Percentiles rank a stretch among this genome's conserved stretches.
Conservation (phyloP, 2,329 filamentous ascomycete genomes). For the Didymella segeticola region DNA sequence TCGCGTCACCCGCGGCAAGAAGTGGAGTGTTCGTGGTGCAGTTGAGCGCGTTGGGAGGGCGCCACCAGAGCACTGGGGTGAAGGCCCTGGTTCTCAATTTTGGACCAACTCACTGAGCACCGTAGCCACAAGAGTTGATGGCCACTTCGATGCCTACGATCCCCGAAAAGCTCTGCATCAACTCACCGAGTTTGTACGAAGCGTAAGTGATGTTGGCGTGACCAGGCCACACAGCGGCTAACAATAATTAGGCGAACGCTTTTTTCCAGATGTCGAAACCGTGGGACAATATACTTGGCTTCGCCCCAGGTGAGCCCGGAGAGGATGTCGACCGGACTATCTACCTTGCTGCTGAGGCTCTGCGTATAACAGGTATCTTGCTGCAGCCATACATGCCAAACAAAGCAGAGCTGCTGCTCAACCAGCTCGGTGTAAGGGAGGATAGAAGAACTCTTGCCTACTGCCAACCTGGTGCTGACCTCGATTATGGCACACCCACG, state of each 20-base stretch:
- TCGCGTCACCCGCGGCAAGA: slow-evolving; percentile 71
- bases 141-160: slow-evolving; percentile 36
- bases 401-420: slow-evolving; percentile 75
- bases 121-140: slow-evolving; percentile 29
- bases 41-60: slow-evolving; percentile 53
- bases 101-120: slow-evolving; percentile 49
- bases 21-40: slow-evolving; percentile 71
- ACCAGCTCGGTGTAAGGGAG: slow-evolving; percentile 74
- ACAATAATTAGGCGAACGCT: slow-evolving; percentile 63
- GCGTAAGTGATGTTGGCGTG: slow-evolving; percentile 25
- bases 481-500: slow-evolving; percentile 67
- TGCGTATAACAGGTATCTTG: slow-evolving; percentile 82
- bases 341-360: slow-evolving; percentile 74
- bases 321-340: slow-evolving; percentile 58
- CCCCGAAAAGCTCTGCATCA: slow-evolving; percentile 35
- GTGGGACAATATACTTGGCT: slow-evolving; percentile 65
- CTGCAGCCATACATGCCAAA: slow-evolving; percentile 90
- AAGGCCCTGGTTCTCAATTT: slow-evolving; percentile 37
- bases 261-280: slow-evolving; percentile 71
- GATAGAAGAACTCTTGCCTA: slow-evolving; percentile 68
- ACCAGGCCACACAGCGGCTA: not conserved
- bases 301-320: slow-evolving; percentile 36
- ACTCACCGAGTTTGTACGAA: slow-evolving; percentile 38
- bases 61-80: slow-evolving; percentile 37
- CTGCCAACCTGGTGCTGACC: slow-evolving; percentile 69